These are phyloP conservation scores for Colletotrichum nymphaeae DNA, from an alignment of 2,329 filamentous ascomycete genomes.

Conservation along the genomic window DNA sequence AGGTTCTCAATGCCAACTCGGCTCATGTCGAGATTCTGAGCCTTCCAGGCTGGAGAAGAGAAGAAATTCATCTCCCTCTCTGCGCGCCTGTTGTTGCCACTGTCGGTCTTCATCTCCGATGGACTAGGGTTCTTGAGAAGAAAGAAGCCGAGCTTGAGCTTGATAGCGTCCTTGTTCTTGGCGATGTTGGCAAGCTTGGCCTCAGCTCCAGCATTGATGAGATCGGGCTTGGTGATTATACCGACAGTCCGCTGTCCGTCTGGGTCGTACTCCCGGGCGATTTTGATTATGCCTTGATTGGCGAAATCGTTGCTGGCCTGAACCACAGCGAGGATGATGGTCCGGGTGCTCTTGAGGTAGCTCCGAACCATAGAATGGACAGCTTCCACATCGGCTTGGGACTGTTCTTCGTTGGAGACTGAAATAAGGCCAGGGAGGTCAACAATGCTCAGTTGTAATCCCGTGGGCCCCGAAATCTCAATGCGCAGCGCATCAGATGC, in stretches of 20 bases:
- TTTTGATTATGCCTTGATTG: constrained; percentile 43
- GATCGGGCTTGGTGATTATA: constrained; percentile 69
- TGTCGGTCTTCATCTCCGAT: constrained; percentile 41
- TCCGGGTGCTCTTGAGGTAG: constrained; percentile 54
- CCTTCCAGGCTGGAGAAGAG: constrained; percentile 50
- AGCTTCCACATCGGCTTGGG: constrained; percentile 44
- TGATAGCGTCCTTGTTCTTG: constrained; percentile 54
- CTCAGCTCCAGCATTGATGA: constrained; percentile 47
- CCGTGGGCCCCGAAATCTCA: constrained; percentile 38
- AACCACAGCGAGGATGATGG: constrained; percentile 59
- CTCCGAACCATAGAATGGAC: constrained; percentile 49
- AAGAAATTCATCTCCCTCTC: constrained; percentile 56
- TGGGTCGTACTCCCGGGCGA: constrained; percentile 37
- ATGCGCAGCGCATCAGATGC: constrained; percentile 41
- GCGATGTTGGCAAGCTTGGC: constrained; percentile 55
- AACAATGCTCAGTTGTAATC: constrained; percentile 56
- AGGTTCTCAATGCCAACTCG: constrained; percentile 61
- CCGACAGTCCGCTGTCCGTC: constrained; percentile 59
- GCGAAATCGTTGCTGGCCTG: constrained; percentile 52
- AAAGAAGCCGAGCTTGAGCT: constrained; percentile 65
- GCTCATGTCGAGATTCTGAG: constrained; percentile 41
- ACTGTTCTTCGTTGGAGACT: constrained; percentile 47
- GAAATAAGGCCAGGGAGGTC: constrained; percentile 60
- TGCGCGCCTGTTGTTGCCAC: constrained; percentile 44
- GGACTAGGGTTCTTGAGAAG: constrained; percentile 57